These are phyloP conservation scores for Curvularia verruculosa DNA, from an alignment of 2,329 filamentous ascomycete species.

Conservation along the genomic window DNA sequence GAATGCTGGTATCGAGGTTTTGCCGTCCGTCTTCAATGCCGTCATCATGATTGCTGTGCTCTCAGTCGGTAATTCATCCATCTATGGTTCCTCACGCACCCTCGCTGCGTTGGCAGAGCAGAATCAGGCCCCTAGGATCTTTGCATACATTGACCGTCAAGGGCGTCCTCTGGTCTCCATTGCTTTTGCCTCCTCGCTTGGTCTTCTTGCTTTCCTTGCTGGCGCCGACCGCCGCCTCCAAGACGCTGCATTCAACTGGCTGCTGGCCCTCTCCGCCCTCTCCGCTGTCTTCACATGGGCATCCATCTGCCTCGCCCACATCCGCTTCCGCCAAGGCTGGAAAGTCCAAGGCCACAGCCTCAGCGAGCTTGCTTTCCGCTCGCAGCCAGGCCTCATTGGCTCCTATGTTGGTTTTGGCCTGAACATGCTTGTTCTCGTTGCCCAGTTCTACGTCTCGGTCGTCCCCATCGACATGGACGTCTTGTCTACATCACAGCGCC, in stretches of 20 bases:
- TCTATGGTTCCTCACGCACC: slow-evolving; percentile 90
- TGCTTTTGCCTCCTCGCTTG: slow-evolving; percentile 60
- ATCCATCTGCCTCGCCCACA: slow-evolving; percentile 65
- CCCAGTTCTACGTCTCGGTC: slow-evolving; percentile 87
- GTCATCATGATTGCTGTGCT: slow-evolving; percentile 91
- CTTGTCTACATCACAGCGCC: slow-evolving; percentile 55
- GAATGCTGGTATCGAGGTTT: slow-evolving; percentile 77
- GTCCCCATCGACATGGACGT: slow-evolving; percentile 69
- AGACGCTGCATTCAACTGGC: slow-evolving; percentile 65
- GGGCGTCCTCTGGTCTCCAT: slow-evolving; percentile 66
- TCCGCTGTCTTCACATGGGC: slow-evolving; percentile 79
- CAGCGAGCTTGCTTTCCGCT: slow-evolving; percentile 78
- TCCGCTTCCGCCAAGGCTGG: slow-evolving; percentile 69
- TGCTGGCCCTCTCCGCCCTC: slow-evolving; percentile 73
- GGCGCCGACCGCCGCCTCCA: slow-evolving; percentile 46
- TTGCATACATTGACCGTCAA: slow-evolving; percentile 66
- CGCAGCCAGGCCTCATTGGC: slow-evolving; percentile 77
- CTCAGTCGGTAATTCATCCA: slow-evolving; percentile 88
- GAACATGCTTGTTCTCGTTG: slow-evolving; percentile 76
- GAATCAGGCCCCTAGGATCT: slow-evolving; percentile 60
- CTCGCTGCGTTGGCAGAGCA: slow-evolving; percentile 89
- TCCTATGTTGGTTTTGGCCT: slow-evolving; percentile 80
- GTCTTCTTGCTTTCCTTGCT: slow-evolving; percentile 65
- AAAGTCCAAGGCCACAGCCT: slow-evolving; percentile 66
- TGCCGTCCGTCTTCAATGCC: slow-evolving; percentile 92